Evolutionary conservation across 2,329 filamentous ascomycete genomes (phyloP).

Genomic region (Alternaria postmessia): DNA sequence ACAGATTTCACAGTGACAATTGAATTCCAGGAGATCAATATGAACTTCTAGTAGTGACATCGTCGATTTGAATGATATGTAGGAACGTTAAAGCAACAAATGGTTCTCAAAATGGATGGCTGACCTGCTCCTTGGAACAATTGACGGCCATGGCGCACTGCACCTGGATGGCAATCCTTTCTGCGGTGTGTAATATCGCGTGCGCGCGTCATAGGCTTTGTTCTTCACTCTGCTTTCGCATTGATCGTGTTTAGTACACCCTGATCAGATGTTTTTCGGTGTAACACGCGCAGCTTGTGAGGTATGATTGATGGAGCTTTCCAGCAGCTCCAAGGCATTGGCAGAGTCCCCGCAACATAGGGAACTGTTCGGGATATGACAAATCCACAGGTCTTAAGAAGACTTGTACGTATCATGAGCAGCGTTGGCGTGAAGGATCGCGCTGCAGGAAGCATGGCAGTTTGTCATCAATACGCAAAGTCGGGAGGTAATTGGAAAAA

Average conservation of each 20-base stretch:
- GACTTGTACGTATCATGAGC: background rate
- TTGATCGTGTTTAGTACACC: background rate
- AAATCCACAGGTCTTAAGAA: background rate
- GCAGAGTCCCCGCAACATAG: background rate
- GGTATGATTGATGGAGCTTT: background rate
- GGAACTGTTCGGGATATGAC: background rate
- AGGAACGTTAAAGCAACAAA: background rate
- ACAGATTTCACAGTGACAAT: background rate
- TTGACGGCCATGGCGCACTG: background rate
- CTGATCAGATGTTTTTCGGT: background rate
- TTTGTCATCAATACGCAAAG: background rate
- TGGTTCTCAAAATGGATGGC: too few species aligned
- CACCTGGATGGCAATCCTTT: background rate
- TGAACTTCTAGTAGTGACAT: background rate
- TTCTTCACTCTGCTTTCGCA: background rate
- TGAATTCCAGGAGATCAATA: background rate
- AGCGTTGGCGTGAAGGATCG: background rate
- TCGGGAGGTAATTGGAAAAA: background rate
- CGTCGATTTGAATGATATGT: background rate
- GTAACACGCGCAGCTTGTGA: background rate
- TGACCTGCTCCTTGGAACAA: rapidly evolving
- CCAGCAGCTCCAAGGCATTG: background rate
- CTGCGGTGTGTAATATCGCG: background rate
- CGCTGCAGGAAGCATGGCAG: background rate
- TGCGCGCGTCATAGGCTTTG: background rate